phyloP scores from a whole-genome alignment of 2,329 filamentous ascomycete genomes.

The Clarireedia monteithiana region DNA sequence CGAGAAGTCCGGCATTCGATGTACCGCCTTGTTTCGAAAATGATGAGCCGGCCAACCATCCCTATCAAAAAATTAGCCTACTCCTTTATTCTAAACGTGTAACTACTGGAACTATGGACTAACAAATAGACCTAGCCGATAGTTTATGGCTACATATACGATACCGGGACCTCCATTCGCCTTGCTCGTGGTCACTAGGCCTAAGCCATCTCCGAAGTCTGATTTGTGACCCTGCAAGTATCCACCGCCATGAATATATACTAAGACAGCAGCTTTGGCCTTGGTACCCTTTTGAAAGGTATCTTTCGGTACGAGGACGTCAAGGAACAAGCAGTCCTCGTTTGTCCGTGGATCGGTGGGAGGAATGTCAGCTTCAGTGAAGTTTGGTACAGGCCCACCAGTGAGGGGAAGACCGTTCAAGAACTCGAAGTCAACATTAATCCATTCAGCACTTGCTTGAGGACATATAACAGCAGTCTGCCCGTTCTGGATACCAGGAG shows the following conservation, averaged over 20 bases:
- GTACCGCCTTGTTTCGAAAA: slow-evolving; percentile 33
- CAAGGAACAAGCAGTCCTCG: slow-evolving; percentile 42
- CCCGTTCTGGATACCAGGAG: slow-evolving; percentile 23
- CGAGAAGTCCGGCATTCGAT: slow-evolving; percentile 42
- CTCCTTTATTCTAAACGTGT: no score
- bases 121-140: slow-evolving; percentile 27
- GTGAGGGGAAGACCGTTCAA: no score
- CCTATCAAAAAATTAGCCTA: background rate
- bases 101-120: slow-evolving; percentile 1
- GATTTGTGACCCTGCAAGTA: no score
- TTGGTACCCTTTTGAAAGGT: slow-evolving; percentile 22
- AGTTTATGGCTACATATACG: slow-evolving; percentile 28
- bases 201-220: slow-evolving; percentile 29
- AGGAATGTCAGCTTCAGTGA: no score
- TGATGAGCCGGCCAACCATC: slow-evolving; percentile 33
- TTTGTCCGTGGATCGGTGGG: no score
- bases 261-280: background rate
- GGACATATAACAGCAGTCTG: slow-evolving; percentile 13
- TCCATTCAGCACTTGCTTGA: slow-evolving; percentile 10
- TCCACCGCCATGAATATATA: no score
- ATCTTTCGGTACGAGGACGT: slow-evolving; percentile 36
- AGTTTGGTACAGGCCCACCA: no score
- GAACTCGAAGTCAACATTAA: no score
- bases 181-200: slow-evolving; percentile 28
- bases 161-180: slow-evolving; percentile 29